Evolutionary conservation across 2,329 filamentous ascomycete genomes (phyloP).

Genomic region (Fonsecaea multimorphosa): DNA sequence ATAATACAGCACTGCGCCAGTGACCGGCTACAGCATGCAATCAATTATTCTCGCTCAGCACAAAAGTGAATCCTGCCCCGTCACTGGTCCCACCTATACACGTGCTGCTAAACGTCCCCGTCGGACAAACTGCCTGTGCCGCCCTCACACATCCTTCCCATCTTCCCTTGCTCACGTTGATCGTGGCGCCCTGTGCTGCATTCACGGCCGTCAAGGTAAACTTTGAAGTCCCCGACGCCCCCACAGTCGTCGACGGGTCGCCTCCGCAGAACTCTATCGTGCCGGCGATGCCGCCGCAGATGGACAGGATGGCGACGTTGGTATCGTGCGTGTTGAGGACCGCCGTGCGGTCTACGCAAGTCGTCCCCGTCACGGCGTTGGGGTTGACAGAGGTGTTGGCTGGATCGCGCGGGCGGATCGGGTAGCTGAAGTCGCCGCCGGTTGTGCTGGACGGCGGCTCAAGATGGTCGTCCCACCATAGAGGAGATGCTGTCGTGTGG

Average conservation of each 20-base stretch:
- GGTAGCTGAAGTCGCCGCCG: conserved; percentile 1
- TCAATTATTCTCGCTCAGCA: conserved; percentile 24
- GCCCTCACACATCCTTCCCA: conserved; percentile 64
- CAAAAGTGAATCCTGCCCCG: conserved; percentile 42
- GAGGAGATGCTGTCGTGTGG: conserved; percentile 5
- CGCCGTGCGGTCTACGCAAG: conserved; percentile 45
- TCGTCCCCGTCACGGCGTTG: conserved; percentile 44
- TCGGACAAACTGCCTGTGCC: conserved; percentile 59
- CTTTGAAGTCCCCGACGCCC: conserved; percentile 55
- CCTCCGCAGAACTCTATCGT: conserved; percentile 56
- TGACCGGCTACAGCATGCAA: not conserved
- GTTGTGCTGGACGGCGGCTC: not conserved
- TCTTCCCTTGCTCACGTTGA: conserved; percentile 60
- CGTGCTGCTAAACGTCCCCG: conserved; percentile 52
- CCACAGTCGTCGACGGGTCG: conserved; percentile 52
- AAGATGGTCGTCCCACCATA: conserved; percentile 8
- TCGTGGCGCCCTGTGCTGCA: conserved; percentile 52
- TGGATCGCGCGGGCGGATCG: conserved; percentile 16
- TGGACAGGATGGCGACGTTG: conserved; percentile 56
- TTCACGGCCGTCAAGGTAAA: conserved; percentile 54
- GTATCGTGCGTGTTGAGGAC: conserved; percentile 59
- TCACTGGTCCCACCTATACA: conserved; percentile 57
- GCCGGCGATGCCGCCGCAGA: conserved; percentile 59
- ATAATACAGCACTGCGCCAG: not conserved
- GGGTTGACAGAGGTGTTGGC: conserved; percentile 41